These are phyloP conservation scores for Iris pallida DNA, from an alignment of 116 monocot genomes.

Conservation along the genomic window DNA sequence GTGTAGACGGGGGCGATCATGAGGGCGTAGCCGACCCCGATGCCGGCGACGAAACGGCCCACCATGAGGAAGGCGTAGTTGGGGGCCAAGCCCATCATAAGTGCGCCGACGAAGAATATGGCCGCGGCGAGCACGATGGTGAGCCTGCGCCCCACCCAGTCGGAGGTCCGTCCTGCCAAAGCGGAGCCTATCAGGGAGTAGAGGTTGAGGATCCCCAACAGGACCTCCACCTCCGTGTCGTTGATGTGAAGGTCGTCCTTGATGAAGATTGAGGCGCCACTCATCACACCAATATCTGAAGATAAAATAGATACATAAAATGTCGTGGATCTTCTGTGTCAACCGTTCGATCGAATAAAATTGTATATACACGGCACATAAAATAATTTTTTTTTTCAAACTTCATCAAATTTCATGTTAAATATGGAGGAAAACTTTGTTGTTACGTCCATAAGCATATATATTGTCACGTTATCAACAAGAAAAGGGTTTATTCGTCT, in stretches of 20 bases:
- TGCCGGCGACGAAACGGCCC: conserved; percentile 23
- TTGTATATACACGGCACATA: no score
- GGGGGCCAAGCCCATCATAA: conserved; percentile 34
- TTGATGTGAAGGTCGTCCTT: conserved; percentile 29
- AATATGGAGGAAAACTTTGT: no score
- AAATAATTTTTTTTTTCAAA: no score
- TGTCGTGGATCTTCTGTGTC: no score
- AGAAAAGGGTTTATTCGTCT: no score
- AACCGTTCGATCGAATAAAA: no score
- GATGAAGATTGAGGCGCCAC: conserved; percentile 38
- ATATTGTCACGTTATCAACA: no score
- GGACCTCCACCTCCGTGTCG: conserved; percentile 26
- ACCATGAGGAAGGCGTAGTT: conserved; percentile 37
- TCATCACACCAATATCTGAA: conserved; percentile 40
- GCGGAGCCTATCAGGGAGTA: conserved; percentile 33
- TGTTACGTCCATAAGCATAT: no score
- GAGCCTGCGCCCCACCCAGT: conserved; percentile 37
- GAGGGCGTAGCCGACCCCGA: conserved; percentile 16
- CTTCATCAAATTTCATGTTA: no score
- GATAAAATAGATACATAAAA: background rate
- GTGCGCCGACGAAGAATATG: conserved; percentile 33
- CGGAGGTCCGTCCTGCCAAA: conserved; percentile 33
- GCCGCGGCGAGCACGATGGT: conserved; percentile 38
- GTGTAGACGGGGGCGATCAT: conserved; percentile 29
- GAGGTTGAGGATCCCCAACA: conserved; percentile 31